Evolutionary conservation across 2,329 filamentous ascomycete species (phyloP), one percentile per base, ranked within the genome.

Genomic region (Zarea fungicola): DNA sequence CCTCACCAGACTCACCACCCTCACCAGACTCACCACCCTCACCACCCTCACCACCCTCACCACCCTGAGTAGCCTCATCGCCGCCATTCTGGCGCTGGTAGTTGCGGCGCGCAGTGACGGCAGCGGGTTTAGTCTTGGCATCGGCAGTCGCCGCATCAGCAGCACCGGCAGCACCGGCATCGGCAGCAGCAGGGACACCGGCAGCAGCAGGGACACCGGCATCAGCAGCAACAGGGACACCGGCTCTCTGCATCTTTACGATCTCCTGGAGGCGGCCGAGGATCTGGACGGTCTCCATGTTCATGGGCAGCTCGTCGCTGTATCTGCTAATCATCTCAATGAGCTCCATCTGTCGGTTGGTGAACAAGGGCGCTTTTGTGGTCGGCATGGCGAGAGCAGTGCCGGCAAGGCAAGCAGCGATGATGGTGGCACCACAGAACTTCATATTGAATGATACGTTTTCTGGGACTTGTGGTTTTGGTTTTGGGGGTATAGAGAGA

Each of bases 331-430:
- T 41, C 28, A 42, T 48, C 36, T 48, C 29, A 13, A 35, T 42
- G 31, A 42, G 16, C 23, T 49, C n/a, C 5, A 42, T 13, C 23
- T 44, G 32, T 28, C 34, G 31, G 29, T 44, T 16, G 39, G 22
- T 48, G 29, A 36, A 36, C 18, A 28, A 23, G 32, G 47, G 21
- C 6, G n/a, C 47, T 25, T 37, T 37, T 13, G 32, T 19, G 28
- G 39, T 42, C 13, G 47, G 39, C 16, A 46, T n/a, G 18, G 47
- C 47, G 13, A 37, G 25, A 23, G 40, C 25, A 32, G 6, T 36
- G 39, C 47, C 40, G 22, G 46, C 46, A 16, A 49, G 40, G 40
- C 40, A 44, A 39, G 40, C 32, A 4, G 32, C 22, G 18, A 44
- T 35, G 26, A 49, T 9, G 22, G 40, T 31, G 25, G 40, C 31